Percentiles rank a stretch among this genome's conserved stretches.
Conservation (phyloP, 345 rosid species). For the Eucalyptus lansdowneana region DNA sequence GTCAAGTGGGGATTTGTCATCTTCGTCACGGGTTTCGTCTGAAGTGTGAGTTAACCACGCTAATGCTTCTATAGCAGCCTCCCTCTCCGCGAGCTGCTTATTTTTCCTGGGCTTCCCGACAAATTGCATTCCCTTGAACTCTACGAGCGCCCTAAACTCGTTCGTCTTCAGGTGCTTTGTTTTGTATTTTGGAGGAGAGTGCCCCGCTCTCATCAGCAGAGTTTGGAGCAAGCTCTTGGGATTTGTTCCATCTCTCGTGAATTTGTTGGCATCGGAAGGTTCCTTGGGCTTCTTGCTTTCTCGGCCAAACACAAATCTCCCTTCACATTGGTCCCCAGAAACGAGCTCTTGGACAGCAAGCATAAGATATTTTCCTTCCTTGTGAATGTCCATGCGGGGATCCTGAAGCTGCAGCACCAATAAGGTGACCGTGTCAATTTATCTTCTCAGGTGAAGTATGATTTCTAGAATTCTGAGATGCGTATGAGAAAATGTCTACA, state of each 20-base stretch:
- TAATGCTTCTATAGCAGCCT: constrained; percentile 90
- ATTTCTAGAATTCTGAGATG: background rate
- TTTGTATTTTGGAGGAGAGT: constrained; percentile 95
- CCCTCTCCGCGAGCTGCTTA: constrained; percentile 93
- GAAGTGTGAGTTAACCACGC: constrained; percentile 95
- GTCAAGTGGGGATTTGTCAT: constrained; percentile 45
- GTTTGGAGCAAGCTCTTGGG: constrained; percentile 94
- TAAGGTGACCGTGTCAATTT: background rate
- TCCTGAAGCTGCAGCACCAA: constrained; percentile 54
- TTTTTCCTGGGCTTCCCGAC: constrained; percentile 88
- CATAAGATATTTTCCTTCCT: constrained; percentile 87
- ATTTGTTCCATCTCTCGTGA: constrained; percentile 76
- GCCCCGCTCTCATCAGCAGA: constrained; percentile 89
- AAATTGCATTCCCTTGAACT: constrained; percentile 97
- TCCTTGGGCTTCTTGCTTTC: constrained; percentile 48
- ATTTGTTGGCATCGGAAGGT: constrained; percentile 31
- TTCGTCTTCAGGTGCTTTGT: constrained; percentile 89
- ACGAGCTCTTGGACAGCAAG: constrained; percentile 89
- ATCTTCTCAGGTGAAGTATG: background rate
- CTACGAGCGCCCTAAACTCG: constrained; percentile 87
- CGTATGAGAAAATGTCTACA: background rate
- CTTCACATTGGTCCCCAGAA: constrained; percentile 91
- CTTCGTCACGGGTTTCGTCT: constrained; percentile 17
- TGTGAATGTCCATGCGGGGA: constrained; percentile 60
- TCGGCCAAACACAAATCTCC: constrained; percentile 93